Base-by-base conservation (phyloP, 2,329 filamentous ascomycete species). In the Fusarium staphyleae region DNA sequence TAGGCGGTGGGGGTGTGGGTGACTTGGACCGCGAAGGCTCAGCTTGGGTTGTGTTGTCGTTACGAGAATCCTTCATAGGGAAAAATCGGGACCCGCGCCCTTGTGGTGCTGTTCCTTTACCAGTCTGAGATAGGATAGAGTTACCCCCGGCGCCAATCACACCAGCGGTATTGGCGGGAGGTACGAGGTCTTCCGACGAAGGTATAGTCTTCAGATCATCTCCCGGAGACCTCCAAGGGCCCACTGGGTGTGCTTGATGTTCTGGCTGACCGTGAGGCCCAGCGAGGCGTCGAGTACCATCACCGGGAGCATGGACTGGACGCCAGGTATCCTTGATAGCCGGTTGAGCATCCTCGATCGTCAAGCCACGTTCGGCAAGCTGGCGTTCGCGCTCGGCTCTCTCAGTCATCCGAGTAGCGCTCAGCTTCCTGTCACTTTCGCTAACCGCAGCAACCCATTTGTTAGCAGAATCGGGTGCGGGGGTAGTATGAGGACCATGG, bases 1-100 rank as follows among this genome's bases (percentile, higher is more conserved):
- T 86, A 1, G 88, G 88, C 39, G 90, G 89, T 3, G 89, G 89
- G 0, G 88, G 89, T 3, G 87, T 88, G 13, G 88, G 85, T 5
- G 86, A 88, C 15, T 75, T 77, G 4, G 78, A 74, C 33, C 80
- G 75, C 4, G 72, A 68, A n/a, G 74, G 71, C 36, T 77, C 78
- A 18, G 64, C 66, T 43, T 65, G 52, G 14, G 67, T 62, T 40
- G 64, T 52, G 15, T 76, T 71, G 18, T 81, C 78, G 22, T 8
- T 7, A 9, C 78, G 79, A 28, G 71, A 61, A 62, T 85, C 83
- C 48, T 74, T 80, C 2, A 78, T 69, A 0, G 86, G 86, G 69
- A 88, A 88, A 70, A 88, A 88, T 35, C 85, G 75, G 7, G 86
- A 88, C 14, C 78, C 74, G 16, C 84, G 78, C 15, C 75, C 72